A percentile compares a stretch with the other conserved stretches of the same genome.
Evolutionary conservation across 2,329 filamentous ascomycete species (phyloP).

Genomic region (Blastomyces silverae): DNA sequence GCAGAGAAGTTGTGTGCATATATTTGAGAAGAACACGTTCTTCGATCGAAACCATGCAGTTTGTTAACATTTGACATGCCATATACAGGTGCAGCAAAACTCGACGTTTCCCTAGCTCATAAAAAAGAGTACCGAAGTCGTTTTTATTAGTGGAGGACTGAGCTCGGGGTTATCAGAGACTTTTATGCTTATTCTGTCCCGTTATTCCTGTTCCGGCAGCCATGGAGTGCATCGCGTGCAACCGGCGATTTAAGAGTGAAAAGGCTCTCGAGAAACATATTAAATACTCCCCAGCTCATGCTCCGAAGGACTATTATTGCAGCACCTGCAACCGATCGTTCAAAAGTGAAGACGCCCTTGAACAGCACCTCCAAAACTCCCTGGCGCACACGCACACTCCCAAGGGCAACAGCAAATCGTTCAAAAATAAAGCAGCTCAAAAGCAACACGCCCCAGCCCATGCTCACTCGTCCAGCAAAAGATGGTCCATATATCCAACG

Average conservation of each 20-base stretch:
- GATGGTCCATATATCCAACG: constrained; percentile 33
- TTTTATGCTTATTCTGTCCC: not conserved
- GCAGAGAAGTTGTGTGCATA: not conserved
- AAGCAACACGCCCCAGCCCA: not conserved
- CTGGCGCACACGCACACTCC: no score
- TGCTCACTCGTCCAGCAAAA: not conserved
- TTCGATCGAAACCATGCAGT: not conserved
- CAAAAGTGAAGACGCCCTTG: not conserved
- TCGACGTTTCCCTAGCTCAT: not conserved
- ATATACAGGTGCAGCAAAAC: not conserved
- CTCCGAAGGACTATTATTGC: not conserved
- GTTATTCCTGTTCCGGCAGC: not conserved
- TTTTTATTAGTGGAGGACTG: not conserved
- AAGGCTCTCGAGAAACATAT: not conserved
- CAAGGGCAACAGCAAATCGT: no score
- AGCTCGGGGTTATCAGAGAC: not conserved
- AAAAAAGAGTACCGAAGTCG: not conserved
- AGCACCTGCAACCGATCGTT: not conserved
- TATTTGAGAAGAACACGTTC: not conserved
- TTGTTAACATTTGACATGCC: not conserved
- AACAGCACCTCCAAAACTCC: not conserved
- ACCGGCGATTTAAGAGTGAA: not conserved
- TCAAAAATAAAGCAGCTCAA: not conserved
- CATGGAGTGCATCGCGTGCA: not conserved
- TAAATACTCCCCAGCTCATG: not conserved